These are phyloP conservation scores for Acorus calamus DNA, from an alignment of 106 monocot genomes.

Conservation along the genomic window DNA sequence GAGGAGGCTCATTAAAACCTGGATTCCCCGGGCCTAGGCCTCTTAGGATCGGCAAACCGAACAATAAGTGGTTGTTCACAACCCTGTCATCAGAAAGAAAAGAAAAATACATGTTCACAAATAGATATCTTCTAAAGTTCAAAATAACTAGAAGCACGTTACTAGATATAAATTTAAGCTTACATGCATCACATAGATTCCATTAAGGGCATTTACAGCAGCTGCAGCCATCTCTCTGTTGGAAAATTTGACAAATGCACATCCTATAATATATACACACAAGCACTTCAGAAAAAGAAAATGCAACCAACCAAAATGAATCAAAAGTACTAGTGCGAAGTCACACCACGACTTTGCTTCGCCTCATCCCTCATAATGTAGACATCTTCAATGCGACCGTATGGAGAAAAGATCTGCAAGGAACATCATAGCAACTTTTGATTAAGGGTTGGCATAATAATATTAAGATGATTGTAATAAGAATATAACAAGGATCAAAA, in stretches of 20 bases:
- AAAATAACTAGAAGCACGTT: too few species aligned
- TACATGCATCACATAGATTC: conserved; percentile 83
- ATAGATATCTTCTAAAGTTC: too few species aligned
- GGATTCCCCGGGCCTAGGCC: conserved; percentile 71
- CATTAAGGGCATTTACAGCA: conserved; percentile 82
- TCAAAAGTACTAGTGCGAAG: not conserved
- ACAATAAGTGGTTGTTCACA: conserved; percentile 95
- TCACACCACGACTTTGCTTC: conserved; percentile 87
- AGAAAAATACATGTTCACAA: not conserved
- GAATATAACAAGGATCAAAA: too few species aligned
- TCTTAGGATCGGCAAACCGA: conserved; percentile 97
- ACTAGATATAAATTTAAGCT: conserved; percentile 3
- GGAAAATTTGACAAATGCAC: conserved; percentile 95
- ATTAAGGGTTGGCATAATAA: too few species aligned
- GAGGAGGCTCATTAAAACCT: conserved; percentile 36
- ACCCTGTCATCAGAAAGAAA: conserved; percentile 37
- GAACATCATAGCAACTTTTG: conserved; percentile 6
- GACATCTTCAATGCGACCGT: conserved; percentile 93
- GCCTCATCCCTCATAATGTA: conserved; percentile 92
- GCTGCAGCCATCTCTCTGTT: conserved; percentile 69
- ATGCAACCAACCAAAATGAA: too few species aligned
- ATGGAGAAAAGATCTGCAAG: conserved; percentile 83
- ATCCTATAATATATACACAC: conserved; percentile 40
- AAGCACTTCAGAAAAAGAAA: conserved; percentile 4
- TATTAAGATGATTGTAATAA: too few species aligned